A percentile compares a stretch with the other conserved stretches of the same genome.
Conservation (phyloP, 257 asterid genomes). For the Solanum tarapatanum region DNA sequence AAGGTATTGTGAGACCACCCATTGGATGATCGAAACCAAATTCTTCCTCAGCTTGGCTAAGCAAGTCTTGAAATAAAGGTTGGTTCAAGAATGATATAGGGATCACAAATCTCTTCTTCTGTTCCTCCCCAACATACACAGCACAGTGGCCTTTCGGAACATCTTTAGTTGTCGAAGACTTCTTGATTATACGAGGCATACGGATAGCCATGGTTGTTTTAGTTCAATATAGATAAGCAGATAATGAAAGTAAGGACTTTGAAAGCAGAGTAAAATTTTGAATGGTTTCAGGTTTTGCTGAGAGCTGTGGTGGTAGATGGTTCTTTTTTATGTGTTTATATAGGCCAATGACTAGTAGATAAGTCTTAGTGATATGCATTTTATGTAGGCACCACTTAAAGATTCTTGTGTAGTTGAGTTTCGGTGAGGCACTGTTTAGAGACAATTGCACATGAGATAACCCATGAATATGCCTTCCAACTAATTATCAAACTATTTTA, state of each 20-base stretch:
- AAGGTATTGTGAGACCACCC: constrained; percentile 54
- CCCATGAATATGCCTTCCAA: neutral
- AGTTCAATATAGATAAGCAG: neutral
- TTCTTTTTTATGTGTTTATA: neutral
- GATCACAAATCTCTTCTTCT: constrained; percentile 24
- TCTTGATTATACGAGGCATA: neutral
- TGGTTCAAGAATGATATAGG: constrained; percentile 29
- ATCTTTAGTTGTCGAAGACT: neutral
- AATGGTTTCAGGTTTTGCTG: neutral
- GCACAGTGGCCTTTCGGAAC: constrained; percentile 53
- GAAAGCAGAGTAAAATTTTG: neutral
- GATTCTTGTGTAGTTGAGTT: neutral
- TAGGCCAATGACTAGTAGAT: neutral
- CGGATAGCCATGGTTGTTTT: neutral
- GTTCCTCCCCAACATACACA: constrained; percentile 39
- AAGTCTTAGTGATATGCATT: neutral
- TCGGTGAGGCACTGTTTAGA: neutral
- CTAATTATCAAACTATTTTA: neutral
- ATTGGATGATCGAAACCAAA: constrained; percentile 40
- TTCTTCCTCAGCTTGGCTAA: constrained; percentile 27
- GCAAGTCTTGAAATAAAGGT: constrained; percentile 30
- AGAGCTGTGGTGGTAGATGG: neutral
- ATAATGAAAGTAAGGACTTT: neutral
- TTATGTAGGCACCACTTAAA: neutral
- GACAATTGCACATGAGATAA: neutral